A percentile compares a stretch with the other conserved stretches of the same genome.
These are phyloP conservation scores for Bisporella sp. DNA, from an alignment of 2,329 filamentous ascomycete genomes.

Conservation along the genomic window DNA sequence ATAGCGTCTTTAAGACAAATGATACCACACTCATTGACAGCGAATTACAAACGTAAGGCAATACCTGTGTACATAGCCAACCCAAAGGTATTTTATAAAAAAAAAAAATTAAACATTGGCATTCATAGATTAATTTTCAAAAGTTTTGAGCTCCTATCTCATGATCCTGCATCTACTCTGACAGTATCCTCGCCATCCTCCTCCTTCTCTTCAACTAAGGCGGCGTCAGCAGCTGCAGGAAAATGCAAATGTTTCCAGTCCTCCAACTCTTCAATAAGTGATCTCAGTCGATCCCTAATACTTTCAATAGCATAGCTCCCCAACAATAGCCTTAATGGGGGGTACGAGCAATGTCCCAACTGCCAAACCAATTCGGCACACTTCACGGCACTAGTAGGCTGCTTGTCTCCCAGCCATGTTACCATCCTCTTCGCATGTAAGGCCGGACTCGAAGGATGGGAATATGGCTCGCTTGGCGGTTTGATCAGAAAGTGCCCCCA, in stretches of 20 bases:
- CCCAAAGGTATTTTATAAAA: background rate
- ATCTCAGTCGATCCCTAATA: conserved; percentile 80
- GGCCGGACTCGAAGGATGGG: conserved; percentile 69
- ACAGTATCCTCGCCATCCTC: conserved; percentile 21
- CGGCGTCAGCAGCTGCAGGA: conserved; percentile 36
- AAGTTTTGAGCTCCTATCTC: background rate
- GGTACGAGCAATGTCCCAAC: conserved; percentile 89
- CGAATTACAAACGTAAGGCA: background rate
- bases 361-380: conserved; percentile 93
- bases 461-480: conserved; percentile 74
- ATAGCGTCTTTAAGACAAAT: conserved; percentile 6
- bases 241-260: conserved; percentile 88
- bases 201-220: conserved; percentile 28
- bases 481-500: conserved; percentile 94
- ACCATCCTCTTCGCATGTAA: conserved; percentile 86
- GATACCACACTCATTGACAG: conserved; percentile 15
- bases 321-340: conserved; percentile 76
- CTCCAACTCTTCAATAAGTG: conserved; percentile 90
- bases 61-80: too few species aligned
- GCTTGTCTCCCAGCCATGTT: conserved; percentile 87
- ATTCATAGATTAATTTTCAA: background rate
- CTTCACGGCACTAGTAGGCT: conserved; percentile 88
- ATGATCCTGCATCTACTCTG: conserved; percentile 12
- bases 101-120: background rate
- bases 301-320: conserved; percentile 95